Evolutionary conservation across 2,329 filamentous ascomycete genomes (phyloP), one percentile per base, ranked within the genome.

Genomic region (Coniochaeta sp.): DNA sequence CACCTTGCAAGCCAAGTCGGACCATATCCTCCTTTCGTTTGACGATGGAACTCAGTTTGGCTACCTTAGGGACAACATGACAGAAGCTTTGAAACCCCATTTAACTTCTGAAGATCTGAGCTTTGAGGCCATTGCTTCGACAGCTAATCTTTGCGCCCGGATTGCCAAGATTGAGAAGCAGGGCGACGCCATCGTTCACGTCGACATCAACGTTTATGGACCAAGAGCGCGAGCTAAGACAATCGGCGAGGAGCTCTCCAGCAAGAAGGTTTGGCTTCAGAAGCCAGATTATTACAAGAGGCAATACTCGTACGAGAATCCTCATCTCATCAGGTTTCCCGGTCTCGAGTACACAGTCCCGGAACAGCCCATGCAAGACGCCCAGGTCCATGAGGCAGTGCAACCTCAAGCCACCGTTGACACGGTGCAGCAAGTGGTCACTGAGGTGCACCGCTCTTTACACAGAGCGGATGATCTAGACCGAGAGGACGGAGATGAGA

Each of bases 151-250:
- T 1, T 62, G 63, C 8, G 65, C 70, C 1, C 64, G 61, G 19
- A 70, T 74, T 16, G 58, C 57, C 17, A 63, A 63, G 6, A 65
- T 66, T 1, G 66, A 61, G 10, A 72, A 70, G 60, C 47, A 69
- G 0, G 52, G 61, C 3, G 69, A 73, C 1, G 69, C 71, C 2
- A 64, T 70, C 30, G 66, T 70, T 17, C 63, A 65, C 40, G 63
- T 75, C 1, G 68, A 74, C 58, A 72, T 77, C 57, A 73, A 76
- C 50, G 60, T 76, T 0, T 76, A 76, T 59, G 75, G 75, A 0
- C 69, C 69, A 0, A 59, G 59, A 1, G n/a, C 40, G 3, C 19
- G 59, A 1, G 65, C 64, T 1, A 58, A 57, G 0, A 16, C 59
- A 1, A 62, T 75, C 22, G 75, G 73, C 0, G 60, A 66, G 1